Evolutionary conservation across 257 asterid species (phyloP).

Genomic region (Parsonsia alboflavescens): DNA sequence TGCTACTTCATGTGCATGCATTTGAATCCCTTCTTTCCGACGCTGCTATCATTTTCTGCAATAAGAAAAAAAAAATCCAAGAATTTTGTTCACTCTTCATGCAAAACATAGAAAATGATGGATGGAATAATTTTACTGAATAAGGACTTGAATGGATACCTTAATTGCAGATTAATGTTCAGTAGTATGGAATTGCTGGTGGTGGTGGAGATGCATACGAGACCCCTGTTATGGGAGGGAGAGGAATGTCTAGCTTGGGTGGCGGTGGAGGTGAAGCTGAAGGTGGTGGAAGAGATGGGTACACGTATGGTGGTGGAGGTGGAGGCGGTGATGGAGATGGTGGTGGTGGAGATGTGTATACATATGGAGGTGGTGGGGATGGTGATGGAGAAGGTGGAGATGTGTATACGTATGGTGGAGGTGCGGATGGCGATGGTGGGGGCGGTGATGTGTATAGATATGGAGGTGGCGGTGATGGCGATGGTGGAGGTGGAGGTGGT

Average conservation of each 20-base stretch:
- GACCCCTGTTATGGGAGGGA: constrained; percentile 32
- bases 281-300: constrained; percentile 30
- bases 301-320: constrained; percentile 23
- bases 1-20: background rate
- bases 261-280: constrained; percentile 35
- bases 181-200: constrained; percentile 37
- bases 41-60: constrained; percentile 10
- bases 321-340: constrained; percentile 27
- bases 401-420: constrained; percentile 10
- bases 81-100: background rate
- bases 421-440: constrained; percentile 26
- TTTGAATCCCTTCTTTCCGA: constrained; percentile 2
- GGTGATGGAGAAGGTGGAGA: constrained; percentile 19
- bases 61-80: too few species aligned
- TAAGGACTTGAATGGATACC: constrained; percentile 10
- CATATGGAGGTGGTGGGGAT: constrained; percentile 22
- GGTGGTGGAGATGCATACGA: constrained; percentile 51
- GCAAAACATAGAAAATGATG: background rate
- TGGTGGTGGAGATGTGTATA: constrained; percentile 28
- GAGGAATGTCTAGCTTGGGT: constrained; percentile 19
- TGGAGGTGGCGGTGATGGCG: constrained; percentile 27
- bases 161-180: constrained; percentile 5
- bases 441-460: constrained; percentile 29
- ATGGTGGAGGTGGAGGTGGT: constrained; percentile 19
- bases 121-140: too few species aligned